Evolutionary conservation across 163 green algal genomes (phyloP), one percentile per base, ranked within the genome.

Genomic region (Chloroidium sp.): DNA sequence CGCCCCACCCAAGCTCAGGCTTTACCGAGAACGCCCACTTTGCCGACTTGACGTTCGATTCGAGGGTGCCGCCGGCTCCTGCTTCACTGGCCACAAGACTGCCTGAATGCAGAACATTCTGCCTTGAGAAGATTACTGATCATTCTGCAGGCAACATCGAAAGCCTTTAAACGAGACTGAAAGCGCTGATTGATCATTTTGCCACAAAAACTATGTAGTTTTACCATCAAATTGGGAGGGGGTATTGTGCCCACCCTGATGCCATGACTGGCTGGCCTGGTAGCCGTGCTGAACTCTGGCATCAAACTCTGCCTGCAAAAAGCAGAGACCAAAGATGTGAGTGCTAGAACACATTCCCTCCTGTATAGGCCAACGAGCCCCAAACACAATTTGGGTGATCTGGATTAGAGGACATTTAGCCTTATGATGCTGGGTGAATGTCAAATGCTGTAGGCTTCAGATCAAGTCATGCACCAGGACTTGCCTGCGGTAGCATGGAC

Each of bases 1-100:
- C 67, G 8, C 95, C 95, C 95, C 95, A 99, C 6, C 95, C 95
- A 36, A 85, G 83, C 12, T 92, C 79, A 3, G 93, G 91, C 12
- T 79, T 81, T 62, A 97, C 92, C 2, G 64, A 88, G 83, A 98
- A 92, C 58, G 86, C 83, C 96, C 96, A 99, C 4, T 81, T 88
- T 78, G 86, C 89, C 3, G 74, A 79, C 3, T 78, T 62, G 0
- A 95, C 91, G 0, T 91, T 95, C 2, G 92, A 94, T n/a, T n/a
- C 78, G 57, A 92, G 82, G 10, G 76, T 62, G 69, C 88, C 88
- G 57, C 62, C 59, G 2, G 86, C 84, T 59, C 82, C 84, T 10
- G 74, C 75, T 60, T 91, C 88, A 4, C 78, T 62, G 6, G 80
- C 79, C 58, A 87, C 72, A 0, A 92, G 69, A 67, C 69, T 75